Evolutionary conservation across 768 basidiomycete genomes (phyloP).

Genomic region (Tylopilus felleus): DNA sequence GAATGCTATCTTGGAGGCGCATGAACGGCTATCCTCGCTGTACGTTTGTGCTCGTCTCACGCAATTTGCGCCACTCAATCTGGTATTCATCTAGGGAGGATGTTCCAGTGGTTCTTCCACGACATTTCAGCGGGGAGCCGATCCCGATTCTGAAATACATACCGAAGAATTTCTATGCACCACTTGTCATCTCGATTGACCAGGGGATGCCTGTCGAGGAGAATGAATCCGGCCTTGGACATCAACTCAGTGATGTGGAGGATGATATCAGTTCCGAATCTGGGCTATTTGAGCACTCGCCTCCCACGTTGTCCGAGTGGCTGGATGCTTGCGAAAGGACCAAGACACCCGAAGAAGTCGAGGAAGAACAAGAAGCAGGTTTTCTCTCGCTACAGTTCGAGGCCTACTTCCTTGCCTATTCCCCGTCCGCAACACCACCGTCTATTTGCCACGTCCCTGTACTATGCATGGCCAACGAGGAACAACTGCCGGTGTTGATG

Average conservation of each 20-base stretch:
- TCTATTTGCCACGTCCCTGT: slow-evolving; percentile 6
- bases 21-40: neutral
- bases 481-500: slow-evolving; percentile 5
- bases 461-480: slow-evolving; percentile 6
- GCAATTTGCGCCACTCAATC: too few species aligned
- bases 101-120: slow-evolving; percentile 3
- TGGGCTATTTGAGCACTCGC: neutral
- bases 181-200: slow-evolving; percentile 1
- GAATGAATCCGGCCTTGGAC: neutral
- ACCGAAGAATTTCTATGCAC: neutral
- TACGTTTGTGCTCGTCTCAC: neutral
- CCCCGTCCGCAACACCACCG: neutral
- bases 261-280: neutral
- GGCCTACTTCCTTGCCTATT: neutral
- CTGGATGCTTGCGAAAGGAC: neutral
- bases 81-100: neutral
- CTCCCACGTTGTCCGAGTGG: slow-evolving; percentile 4
- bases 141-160: slow-evolving; percentile 5
- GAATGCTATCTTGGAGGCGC: neutral
- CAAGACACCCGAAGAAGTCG: neutral
- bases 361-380: neutral
- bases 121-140: slow-evolving; percentile 3
- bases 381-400: neutral
- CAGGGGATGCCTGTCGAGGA: neutral
- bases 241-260: neutral